A percentile compares a stretch with the other conserved stretches of the same genome.
phyloP scores from a whole-genome alignment of 257 asterid genomes.

The Nicotiana paniculata region DNA sequence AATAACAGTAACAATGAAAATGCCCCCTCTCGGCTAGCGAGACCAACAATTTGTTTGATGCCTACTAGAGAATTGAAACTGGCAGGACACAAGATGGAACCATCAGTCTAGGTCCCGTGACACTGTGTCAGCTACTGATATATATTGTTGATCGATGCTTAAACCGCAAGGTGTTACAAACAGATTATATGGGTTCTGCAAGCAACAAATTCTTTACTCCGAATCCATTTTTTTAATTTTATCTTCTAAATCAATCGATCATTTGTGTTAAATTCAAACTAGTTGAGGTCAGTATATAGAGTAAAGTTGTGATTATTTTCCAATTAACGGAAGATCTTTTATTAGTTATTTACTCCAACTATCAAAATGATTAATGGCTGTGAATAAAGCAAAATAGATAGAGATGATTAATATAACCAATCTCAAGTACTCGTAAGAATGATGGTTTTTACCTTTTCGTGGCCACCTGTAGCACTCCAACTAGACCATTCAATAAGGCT shows the following conservation, averaged over 20 bases:
- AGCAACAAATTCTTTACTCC: no score
- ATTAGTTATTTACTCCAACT: no score
- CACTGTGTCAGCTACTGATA: conserved; percentile 53
- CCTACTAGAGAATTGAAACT: conserved; percentile 58
- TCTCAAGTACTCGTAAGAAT: no score
- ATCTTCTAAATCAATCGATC: no score
- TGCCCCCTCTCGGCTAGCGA: conserved; percentile 12
- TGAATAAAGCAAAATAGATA: neutral
- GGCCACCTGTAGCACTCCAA: conserved; percentile 66
- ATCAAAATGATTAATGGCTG: no score
- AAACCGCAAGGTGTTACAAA: conserved; percentile 53
- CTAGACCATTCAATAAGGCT: conserved; percentile 71
- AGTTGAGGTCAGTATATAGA: no score
- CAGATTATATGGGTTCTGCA: conserved; percentile 56
- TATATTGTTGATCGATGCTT: conserved; percentile 54
- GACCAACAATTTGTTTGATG: conserved; percentile 61
- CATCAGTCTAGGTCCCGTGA: conserved; percentile 73
- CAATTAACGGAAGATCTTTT: no score
- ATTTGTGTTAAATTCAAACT: no score
- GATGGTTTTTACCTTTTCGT: conserved; percentile 37
- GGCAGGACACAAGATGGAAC: conserved; percentile 63
- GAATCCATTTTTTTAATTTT: no score
- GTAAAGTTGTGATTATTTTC: no score
- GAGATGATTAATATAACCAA: neutral
- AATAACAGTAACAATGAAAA: no score